phyloP scores from a whole-genome alignment of 2,329 filamentous ascomycete genomes.

The Diaporthe destruens region DNA sequence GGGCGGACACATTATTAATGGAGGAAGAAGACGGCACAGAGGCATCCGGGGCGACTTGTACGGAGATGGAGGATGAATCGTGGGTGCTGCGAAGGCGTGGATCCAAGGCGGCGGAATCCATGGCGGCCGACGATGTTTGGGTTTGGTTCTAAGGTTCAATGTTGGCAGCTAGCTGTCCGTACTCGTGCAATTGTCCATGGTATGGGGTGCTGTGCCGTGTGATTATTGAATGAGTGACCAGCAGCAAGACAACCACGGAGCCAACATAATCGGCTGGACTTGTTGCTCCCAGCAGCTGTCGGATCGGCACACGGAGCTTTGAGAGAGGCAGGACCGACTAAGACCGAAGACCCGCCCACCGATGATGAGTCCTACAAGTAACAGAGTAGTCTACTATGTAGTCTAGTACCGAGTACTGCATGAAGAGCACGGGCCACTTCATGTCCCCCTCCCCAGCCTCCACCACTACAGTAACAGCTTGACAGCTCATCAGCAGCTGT shows the following conservation, averaged over 20 bases:
- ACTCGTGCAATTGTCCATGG: background rate
- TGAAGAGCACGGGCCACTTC: background rate
- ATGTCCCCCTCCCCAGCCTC: background rate
- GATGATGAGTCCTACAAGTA: background rate
- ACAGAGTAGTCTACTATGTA: no score
- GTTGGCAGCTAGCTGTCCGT: conserved; percentile 5
- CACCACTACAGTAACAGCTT: no score
- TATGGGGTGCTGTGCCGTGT: background rate
- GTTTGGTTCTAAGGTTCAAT: background rate
- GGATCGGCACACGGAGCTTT: conserved; percentile 41
- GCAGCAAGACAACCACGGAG: no score
- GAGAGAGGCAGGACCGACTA: conserved; percentile 36
- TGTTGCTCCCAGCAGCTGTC: conserved; percentile 4
- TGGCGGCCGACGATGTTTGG: conserved; percentile 12
- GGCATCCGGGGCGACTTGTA: conserved; percentile 10
- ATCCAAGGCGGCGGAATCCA: conserved; percentile 42
- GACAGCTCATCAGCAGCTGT: background rate
- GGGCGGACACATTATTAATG: background rate
- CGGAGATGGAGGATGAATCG: conserved; percentile 37
- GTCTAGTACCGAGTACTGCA: background rate
- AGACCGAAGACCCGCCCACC: conserved; percentile 32
- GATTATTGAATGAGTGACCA: background rate
- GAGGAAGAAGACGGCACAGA: conserved; percentile 28
- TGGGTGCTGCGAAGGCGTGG: conserved; percentile 41
- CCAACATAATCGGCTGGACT: no score